These are phyloP conservation scores for Papiliotrema terrestris DNA, from an alignment of 1,284 basidiomycete genomes.

Conservation along the genomic window DNA sequence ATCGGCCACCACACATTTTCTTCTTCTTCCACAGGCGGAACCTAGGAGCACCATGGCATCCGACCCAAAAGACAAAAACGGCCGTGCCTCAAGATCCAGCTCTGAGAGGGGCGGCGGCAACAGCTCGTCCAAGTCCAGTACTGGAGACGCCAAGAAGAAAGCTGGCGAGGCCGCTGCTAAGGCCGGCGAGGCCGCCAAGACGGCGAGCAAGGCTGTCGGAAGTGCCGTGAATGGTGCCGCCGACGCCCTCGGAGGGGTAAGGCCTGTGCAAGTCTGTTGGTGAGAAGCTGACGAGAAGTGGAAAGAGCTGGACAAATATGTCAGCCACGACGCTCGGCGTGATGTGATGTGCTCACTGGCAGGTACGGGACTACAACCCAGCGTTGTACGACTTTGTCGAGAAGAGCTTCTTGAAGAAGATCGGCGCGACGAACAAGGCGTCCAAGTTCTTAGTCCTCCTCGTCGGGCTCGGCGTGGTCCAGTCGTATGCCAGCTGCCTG, in stretches of 20 bases:
- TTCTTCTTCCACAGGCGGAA: no score
- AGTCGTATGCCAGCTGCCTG: conserved; percentile 20
- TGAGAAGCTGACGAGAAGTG: conserved; percentile 15
- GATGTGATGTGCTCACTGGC: neutral
- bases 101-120: neutral
- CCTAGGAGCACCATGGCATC: neutral
- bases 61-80: neutral
- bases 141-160: conserved; percentile 1
- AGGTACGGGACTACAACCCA: conserved; percentile 30
- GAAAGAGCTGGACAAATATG: conserved; percentile 21
- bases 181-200: conserved; percentile 13
- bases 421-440: conserved; percentile 3
- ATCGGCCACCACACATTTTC: no score
- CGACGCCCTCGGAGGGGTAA: conserved; percentile 31
- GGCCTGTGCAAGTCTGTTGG: conserved; percentile 1
- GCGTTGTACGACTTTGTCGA: conserved; percentile 28
- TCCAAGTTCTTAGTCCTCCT: conserved; percentile 26
- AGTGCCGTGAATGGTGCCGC: conserved; percentile 17
- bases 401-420: conserved; percentile 17
- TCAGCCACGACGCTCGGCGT: conserved; percentile 2
- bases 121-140: neutral
- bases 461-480: conserved; percentile 20
- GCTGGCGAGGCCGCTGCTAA: conserved; percentile 5
- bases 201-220: conserved; percentile 15
- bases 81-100: neutral